Percentiles rank a stretch among this genome's conserved stretches.
These are phyloP conservation scores for Yueomyces sinensis DNA, from an alignment of 805 yeast genomes.

Conservation along the genomic window DNA sequence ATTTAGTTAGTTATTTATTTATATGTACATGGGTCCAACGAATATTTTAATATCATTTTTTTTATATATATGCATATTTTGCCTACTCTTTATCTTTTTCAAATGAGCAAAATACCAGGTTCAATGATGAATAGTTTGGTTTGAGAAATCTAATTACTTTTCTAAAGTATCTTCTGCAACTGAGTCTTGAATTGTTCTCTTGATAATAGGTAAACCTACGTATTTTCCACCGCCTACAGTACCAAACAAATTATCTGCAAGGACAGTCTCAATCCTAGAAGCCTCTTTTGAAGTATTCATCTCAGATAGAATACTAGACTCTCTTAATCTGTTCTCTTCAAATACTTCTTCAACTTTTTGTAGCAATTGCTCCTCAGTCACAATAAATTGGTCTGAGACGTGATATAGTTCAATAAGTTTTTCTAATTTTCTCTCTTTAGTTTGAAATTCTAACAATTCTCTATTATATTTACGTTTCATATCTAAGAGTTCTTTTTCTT, in stretches of 20 bases:
- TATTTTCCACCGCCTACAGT: conserved; percentile 20
- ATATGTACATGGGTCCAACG: too few relatives aligned
- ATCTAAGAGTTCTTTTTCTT: conserved; percentile 43
- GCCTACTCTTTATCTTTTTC: too few relatives aligned
- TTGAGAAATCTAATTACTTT: too few relatives aligned
- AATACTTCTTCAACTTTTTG: conserved; percentile 15
- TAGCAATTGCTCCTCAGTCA: conserved; percentile 53
- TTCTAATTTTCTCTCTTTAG: conserved; percentile 39
- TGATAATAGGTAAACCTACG: conserved; percentile 24
- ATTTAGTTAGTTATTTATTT: too few relatives aligned
- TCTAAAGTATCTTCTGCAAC: too few relatives aligned
- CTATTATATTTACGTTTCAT: conserved; percentile 61
- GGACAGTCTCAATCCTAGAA: conserved; percentile 10
- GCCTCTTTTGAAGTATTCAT: conserved; percentile 10
- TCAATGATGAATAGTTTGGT: too few relatives aligned
- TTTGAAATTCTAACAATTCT: conserved; percentile 36
- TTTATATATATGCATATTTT: too few relatives aligned
- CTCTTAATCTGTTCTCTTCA: conserved; percentile 8
- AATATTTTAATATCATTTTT: too few relatives aligned
- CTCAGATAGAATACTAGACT: conserved; percentile 5
- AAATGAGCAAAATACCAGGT: too few relatives aligned
- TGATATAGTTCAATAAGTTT: conserved; percentile 61
- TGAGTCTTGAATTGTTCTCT: too few relatives aligned
- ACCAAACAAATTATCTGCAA: conserved; percentile 27
- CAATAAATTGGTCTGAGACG: conserved; percentile 52